Base-by-base conservation (phyloP, 2,329 filamentous ascomycete genomes). In the Claviceps sorghi region DNA sequence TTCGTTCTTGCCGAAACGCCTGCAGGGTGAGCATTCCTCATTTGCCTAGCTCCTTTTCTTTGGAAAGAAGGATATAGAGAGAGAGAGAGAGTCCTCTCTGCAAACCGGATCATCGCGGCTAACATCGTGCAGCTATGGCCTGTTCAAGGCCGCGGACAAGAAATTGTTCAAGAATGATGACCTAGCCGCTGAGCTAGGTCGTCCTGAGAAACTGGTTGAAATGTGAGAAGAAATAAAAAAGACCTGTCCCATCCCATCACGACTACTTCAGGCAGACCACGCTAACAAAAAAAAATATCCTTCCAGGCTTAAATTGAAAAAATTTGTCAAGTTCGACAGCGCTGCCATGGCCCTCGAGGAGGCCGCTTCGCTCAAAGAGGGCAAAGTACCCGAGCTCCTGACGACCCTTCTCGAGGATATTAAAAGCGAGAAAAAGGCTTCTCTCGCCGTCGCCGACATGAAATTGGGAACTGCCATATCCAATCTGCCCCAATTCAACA, bases 131-230 rank as follows among this genome's bases (percentile, higher is more conserved):
- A 95, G 93, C 69, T 97, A 97, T 76, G 93, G 90, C 71, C 82
- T 98, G 69, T 89, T 98, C 76, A 97, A 98, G 79, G 86, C 91
- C 62, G 88, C 90, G 70, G 91, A 97, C 79, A 97, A 96, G 82
- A 97, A 97, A 77, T 80, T 97, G 55, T 77, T 98, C 59, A 93
- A 95, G 71, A 83, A 86, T 64, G 85, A 91, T 71, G 83, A 90
- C 65, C 72, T 95, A 57, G 78, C 80, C 51, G 77, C 81, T 57
- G 83, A 93, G 67, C 77, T 89, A 56, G 79, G 82, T 59, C 85
- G 84, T 55, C 83, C 88, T 38, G 89, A 96, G 69, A 86, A 86
- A 62, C 80, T 95, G 58, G 87, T 88, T 62, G 85, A 86, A 62
- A 80, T 95, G 85, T 91, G 76, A 76, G 86, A 30, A n/a, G 17